Evolutionary conservation across 2,329 filamentous ascomycete species (phyloP).

Genomic region (Tolypocladium pustulatum): DNA sequence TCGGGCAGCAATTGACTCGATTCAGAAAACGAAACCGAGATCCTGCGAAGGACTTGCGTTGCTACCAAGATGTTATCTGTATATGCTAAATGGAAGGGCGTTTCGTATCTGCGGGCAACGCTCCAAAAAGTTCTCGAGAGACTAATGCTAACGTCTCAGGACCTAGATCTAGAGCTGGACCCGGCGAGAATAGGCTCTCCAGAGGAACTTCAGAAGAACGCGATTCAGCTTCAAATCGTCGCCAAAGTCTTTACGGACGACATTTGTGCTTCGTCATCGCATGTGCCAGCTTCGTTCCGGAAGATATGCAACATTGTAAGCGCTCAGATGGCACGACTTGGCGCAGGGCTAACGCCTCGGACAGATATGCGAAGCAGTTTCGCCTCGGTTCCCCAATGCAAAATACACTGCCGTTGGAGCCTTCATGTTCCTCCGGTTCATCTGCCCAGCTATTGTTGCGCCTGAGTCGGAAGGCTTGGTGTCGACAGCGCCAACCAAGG

Average conservation of each 20-base stretch:
- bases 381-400: conserved; percentile 53
- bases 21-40: conserved; percentile 54
- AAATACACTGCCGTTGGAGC: conserved; percentile 64
- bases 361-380: conserved; percentile 52
- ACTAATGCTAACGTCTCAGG: conserved; percentile 55
- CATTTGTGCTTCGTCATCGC: conserved; percentile 52
- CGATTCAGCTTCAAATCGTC: conserved; percentile 53
- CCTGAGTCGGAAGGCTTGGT: conserved; percentile 60
- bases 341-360: neutral
- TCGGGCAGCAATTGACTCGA: neutral
- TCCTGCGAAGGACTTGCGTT: conserved; percentile 57
- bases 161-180: conserved; percentile 58
- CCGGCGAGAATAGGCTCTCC: conserved; percentile 47
- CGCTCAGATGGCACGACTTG: neutral
- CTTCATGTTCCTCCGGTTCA: conserved; percentile 62
- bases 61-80: conserved; percentile 64
- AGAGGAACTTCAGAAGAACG: conserved; percentile 57
- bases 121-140: conserved; percentile 57
- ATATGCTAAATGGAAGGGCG: conserved; percentile 63
- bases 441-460: conserved; percentile 62
- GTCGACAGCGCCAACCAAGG: conserved; percentile 48
- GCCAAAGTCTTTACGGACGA: conserved; percentile 63
- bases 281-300: conserved; percentile 53
- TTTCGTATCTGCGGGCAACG: conserved; percentile 50
- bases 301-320: conserved; percentile 57